Base-by-base conservation (phyloP, 2,329 filamentous ascomycete genomes). In the Blumeriella jaapii region DNA sequence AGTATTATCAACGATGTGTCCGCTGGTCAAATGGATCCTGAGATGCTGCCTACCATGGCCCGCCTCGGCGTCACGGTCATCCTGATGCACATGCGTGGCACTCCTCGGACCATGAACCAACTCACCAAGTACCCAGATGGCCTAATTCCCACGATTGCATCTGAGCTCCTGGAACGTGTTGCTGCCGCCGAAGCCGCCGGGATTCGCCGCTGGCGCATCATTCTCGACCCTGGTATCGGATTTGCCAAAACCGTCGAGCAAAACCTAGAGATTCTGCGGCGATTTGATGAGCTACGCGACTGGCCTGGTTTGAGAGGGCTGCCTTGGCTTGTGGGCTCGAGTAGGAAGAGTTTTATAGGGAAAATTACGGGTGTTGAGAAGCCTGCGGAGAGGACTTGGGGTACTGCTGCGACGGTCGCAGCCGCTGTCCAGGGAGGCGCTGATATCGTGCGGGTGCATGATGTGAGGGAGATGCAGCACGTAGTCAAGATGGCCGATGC, bases 1-100 rank as follows among this genome's bases (percentile, higher is more conserved):
- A 79, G 95, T 55, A 82, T 98, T 44, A 75, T 98, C 61, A 98
- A 98, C 61, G 91, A 98, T 58, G 78, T 98, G 22, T 93, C 85
- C 0, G 85, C 80, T 1, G 91, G 91, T 3, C 55, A 66, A 3
- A 65, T 94, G 32, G 91, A 96, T 55, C 62, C 72, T 0, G 68
- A 70, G 1, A 96, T 98, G 86, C 71, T 98, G 1, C 52, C 75
- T 10, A 86, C 82, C 0, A 78, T 89, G 43, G 89, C 83, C 0
- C 65, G 69, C 4, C 69, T 91, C 0, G 79, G 82, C 22, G 84
- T 78, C 50, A 85, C 86, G 2, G 76, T 95, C 19, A 67, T 77
- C 45, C 62, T 83, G 9, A 82, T 80, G 75, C 79, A 84, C 55
- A 82, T 79, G 73, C 74, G 79, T 34, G 79, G 79, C 16, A 75